These are phyloP conservation scores for Phaeodactylum tricornutum DNA, from an alignment of 108 stramenopile genomes.

Conservation along the genomic window DNA sequence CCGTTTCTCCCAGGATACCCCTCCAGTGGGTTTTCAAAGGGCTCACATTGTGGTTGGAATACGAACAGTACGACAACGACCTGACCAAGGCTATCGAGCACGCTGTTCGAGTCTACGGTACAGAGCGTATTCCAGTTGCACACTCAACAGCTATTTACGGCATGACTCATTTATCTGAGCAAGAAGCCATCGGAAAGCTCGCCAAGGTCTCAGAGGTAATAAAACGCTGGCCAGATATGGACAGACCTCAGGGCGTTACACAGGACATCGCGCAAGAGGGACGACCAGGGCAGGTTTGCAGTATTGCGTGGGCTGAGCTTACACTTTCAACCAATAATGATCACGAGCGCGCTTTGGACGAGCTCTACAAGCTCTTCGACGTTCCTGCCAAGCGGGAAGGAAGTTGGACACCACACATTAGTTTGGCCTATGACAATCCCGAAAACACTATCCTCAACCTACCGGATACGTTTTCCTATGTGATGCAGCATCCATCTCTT, in stretches of 20 bases:
- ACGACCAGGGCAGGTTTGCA: slow-evolving; percentile 32
- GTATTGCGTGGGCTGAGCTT: slow-evolving; percentile 36
- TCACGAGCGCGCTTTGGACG: slow-evolving; percentile 29
- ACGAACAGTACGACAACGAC: slow-evolving; percentile 34
- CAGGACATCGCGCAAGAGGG: slow-evolving; percentile 29
- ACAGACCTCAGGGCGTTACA: slow-evolving; percentile 20
- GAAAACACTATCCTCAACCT: slow-evolving; percentile 23
- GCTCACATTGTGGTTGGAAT: slow-evolving; percentile 35
- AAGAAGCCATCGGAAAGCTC: slow-evolving; percentile 20
- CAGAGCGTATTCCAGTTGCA: slow-evolving; percentile 26
- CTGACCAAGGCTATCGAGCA: slow-evolving; percentile 18
- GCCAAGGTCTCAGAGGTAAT: neutral
- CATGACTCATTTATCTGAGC: slow-evolving; percentile 23
- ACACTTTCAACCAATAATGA: slow-evolving; percentile 21
- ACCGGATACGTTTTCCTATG: slow-evolving; percentile 26
- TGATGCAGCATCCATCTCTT: slow-evolving; percentile 19
- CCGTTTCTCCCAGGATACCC: too few relatives aligned
- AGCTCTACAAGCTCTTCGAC: slow-evolving; percentile 22
- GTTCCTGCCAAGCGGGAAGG: slow-evolving; percentile 11
- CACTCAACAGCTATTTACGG: slow-evolving; percentile 42
- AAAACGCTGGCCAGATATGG: slow-evolving; percentile 12
- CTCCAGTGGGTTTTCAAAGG: slow-evolving; percentile 45
- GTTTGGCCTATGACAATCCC: slow-evolving; percentile 39
- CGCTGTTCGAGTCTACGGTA: slow-evolving; percentile 16
- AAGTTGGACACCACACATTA: slow-evolving; percentile 41